phyloP scores from a whole-genome alignment of 2,329 filamentous ascomycete species.

The Cercospora sp. region DNA sequence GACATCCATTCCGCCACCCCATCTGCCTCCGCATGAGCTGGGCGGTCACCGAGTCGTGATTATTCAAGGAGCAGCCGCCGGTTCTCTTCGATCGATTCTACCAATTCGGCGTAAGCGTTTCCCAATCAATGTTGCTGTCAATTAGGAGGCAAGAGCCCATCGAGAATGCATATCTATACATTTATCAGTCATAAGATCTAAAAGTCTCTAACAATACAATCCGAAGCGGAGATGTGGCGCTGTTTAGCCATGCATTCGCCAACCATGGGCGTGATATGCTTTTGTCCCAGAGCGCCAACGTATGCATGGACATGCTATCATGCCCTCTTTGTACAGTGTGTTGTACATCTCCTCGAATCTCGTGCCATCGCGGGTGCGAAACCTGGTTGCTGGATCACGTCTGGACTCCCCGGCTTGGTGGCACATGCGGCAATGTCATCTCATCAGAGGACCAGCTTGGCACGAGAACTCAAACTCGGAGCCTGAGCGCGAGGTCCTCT shows the following conservation, averaged over 20 bases:
- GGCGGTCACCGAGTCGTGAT: neutral
- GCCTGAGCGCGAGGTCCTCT: no score
- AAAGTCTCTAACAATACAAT: slow-evolving; percentile 7
- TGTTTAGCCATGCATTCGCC: slow-evolving; percentile 2
- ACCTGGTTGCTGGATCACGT: neutral
- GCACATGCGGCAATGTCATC: no score
- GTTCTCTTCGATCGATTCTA: neutral
- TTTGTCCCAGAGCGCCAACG: neutral
- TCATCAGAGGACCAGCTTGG: no score
- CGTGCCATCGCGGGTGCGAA: neutral
- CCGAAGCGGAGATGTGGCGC: slow-evolving; percentile 15
- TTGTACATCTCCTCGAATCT: neutral
- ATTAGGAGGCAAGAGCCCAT: neutral
- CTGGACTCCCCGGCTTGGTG: neutral
- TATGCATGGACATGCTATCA: neutral
- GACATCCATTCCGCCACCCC: neutral
- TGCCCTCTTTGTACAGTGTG: neutral
- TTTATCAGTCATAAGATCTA: slow-evolving; percentile 4
- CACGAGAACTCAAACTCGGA: no score
- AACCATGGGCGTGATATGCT: neutral
- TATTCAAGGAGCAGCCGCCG: neutral
- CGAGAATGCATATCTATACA: neutral
- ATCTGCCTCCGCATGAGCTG: neutral
- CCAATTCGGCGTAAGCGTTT: neutral
- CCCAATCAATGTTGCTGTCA: neutral